These are phyloP conservation scores for Ramaria rubella DNA, from an alignment of 768 basidiomycete genomes.

Conservation along the genomic window DNA sequence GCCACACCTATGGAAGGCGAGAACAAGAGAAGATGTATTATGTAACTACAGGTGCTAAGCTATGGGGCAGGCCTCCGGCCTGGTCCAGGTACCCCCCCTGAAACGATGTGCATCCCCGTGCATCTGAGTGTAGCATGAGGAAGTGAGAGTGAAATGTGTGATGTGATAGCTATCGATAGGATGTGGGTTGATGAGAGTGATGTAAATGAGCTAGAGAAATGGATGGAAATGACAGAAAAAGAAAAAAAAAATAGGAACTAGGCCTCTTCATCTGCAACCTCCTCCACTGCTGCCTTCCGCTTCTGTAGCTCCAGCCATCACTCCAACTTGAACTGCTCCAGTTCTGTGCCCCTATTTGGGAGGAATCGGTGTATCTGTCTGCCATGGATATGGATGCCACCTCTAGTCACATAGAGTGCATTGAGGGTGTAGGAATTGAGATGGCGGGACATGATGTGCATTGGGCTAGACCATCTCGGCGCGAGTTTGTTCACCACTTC, in stretches of 20 bases:
- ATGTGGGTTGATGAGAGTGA: neutral
- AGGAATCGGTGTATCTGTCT: neutral
- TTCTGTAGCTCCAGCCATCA: neutral
- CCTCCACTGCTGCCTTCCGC: neutral
- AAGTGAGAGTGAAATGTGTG: neutral
- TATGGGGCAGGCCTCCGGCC: too few species aligned
- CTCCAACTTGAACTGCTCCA: neutral
- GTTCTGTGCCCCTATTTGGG: neutral
- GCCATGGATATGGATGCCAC: neutral
- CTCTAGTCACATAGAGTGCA: neutral
- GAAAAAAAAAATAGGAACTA: neutral
- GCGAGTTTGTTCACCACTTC: constrained; percentile 24
- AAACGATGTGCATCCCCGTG: neutral
- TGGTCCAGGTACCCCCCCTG: neutral
- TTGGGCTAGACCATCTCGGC: constrained; percentile 27
- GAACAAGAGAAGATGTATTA: too few species aligned
- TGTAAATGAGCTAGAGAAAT: neutral
- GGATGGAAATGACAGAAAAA: neutral
- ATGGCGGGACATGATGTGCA: neutral
- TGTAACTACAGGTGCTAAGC: too few species aligned
- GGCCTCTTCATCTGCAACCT: neutral
- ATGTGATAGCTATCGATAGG: neutral
- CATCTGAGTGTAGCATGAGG: neutral
- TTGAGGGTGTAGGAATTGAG: neutral
- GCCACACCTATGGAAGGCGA: too few species aligned